Percentiles rank a stretch among this genome's conserved stretches.
Conservation (phyloP, 78 protist species). For the Dictyostelium firmibasis region DNA sequence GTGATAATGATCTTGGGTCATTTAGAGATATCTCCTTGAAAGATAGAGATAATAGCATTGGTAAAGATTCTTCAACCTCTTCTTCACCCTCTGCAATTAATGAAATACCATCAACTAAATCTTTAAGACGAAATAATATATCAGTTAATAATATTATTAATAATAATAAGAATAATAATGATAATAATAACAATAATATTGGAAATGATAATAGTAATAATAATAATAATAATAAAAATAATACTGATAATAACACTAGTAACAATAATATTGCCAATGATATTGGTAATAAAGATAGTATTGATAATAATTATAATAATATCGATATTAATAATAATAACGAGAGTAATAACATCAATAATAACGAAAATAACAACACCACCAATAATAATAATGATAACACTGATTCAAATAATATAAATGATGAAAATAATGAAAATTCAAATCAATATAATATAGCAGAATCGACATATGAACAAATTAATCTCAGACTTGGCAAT, state of each 20-base stretch:
- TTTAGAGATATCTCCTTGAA: conserved; percentile 47
- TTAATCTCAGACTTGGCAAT: not conserved
- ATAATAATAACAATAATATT: too few species aligned
- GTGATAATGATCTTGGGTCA: not conserved
- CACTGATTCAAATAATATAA: not conserved
- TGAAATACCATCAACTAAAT: not conserved
- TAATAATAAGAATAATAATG: too few species aligned
- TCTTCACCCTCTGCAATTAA: not conserved
- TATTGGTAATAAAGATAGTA: not conserved
- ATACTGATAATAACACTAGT: too few species aligned
- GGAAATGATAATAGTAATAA: too few species aligned
- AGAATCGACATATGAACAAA: conserved; percentile 31
- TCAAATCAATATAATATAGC: conserved; percentile 5
- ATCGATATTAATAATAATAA: too few species aligned
- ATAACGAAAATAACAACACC: not conserved
- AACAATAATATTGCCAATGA: not conserved
- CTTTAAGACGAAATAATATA: not conserved
- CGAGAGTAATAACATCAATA: too few species aligned
- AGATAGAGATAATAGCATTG: conserved; percentile 8
- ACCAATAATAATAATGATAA: too few species aligned
- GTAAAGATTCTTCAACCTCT: conserved; percentile 12
- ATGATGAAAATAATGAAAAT: not conserved
- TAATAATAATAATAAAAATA: too few species aligned
- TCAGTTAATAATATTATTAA: not conserved
- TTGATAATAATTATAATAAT: not conserved